A percentile compares a stretch with the other conserved stretches of the same genome.
Conservation (phyloP, 345 rosid genomes). For the Salix brachista region DNA sequence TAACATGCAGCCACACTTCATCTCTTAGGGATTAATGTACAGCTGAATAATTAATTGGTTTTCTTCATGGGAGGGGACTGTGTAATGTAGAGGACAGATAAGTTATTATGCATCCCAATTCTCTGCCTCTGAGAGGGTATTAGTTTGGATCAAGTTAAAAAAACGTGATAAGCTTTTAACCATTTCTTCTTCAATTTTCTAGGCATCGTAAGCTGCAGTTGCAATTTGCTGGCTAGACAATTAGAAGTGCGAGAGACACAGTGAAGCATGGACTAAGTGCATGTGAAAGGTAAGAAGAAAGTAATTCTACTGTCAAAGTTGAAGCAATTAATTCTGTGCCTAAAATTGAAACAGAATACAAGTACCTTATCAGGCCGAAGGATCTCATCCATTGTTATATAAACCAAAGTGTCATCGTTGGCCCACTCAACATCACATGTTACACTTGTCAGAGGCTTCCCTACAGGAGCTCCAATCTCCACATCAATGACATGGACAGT, state of each 20-base stretch:
- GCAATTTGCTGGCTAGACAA: too few relatives aligned
- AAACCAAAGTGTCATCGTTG: slow-evolving; percentile 71
- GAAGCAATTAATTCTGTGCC: background rate
- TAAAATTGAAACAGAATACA: background rate
- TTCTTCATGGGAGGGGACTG: background rate
- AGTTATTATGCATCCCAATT: too few relatives aligned
- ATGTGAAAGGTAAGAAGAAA: too few relatives aligned
- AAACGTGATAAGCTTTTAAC: too few relatives aligned
- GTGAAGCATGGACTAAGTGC: too few relatives aligned
- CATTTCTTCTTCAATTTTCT: too few relatives aligned
- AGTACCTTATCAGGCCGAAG: slow-evolving; percentile 85
- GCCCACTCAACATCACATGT: slow-evolving; percentile 71
- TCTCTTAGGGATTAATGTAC: too few relatives aligned
- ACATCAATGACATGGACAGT: slow-evolving; percentile 61
- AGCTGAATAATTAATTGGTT: background rate
- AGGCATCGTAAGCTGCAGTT: too few relatives aligned
- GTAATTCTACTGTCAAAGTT: background rate
- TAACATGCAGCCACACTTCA: background rate
- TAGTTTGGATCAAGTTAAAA: background rate
- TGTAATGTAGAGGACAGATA: too few relatives aligned
- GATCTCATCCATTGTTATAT: slow-evolving; percentile 76
- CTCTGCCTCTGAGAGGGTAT: too few relatives aligned
- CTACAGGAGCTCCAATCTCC: slow-evolving; percentile 45
- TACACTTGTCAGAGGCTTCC: slow-evolving; percentile 48
- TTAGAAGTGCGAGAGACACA: too few relatives aligned